Evolutionary conservation across 148 eudicot species (phyloP).

Genomic region (Camellia sinensis): DNA sequence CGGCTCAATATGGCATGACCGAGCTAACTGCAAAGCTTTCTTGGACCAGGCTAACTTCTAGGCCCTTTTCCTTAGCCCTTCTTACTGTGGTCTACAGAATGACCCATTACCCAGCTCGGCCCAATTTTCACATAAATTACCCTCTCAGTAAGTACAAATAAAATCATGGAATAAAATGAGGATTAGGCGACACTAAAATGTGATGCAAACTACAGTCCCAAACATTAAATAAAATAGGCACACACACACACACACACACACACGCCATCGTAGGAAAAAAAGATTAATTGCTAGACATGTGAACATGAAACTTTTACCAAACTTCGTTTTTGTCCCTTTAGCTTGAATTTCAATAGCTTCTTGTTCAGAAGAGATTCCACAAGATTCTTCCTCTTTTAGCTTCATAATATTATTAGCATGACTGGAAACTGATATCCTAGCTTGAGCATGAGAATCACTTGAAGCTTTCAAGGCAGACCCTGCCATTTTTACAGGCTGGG

Average conservation of each 20-base stretch:
- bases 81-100: no score
- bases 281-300: conserved; percentile 15
- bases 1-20: no score
- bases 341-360: conserved; percentile 40
- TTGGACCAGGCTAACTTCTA: no score
- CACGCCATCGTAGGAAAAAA: not conserved
- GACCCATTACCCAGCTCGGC: no score
- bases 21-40: no score
- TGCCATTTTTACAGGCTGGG: conserved; percentile 31
- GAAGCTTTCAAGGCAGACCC: conserved; percentile 36
- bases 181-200: not conserved
- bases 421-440: conserved; percentile 15
- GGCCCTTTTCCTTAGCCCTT: no score
- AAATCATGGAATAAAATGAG: no score
- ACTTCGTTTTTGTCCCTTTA: conserved; percentile 67
- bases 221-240: not conserved
- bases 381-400: conserved; percentile 40
- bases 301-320: conserved; percentile 41
- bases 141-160: no score
- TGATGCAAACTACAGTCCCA: not conserved
- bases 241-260: not conserved
- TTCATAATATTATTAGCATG: conserved; percentile 32
- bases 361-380: conserved; percentile 31
- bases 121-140: no score
- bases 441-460: conserved; percentile 27